Conservation (phyloP, 1,284 basidiomycete species). For the Flammula alnicola region DNA sequence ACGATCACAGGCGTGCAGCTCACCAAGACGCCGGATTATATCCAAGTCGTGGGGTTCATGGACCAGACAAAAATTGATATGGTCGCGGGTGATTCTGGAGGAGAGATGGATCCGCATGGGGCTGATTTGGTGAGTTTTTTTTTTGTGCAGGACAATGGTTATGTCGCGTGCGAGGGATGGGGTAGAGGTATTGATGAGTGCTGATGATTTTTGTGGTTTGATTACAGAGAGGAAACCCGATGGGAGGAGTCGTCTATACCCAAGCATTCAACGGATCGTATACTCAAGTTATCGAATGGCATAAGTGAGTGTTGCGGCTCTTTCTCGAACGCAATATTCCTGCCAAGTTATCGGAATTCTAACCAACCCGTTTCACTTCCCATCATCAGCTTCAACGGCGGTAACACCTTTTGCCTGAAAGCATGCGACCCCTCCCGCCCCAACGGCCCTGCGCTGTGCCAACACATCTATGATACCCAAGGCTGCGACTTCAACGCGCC, state of each 20-base stretch:
- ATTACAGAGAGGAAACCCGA: slow-evolving; percentile 59
- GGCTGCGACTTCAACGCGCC: slow-evolving; percentile 75
- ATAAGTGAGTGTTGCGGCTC: slow-evolving; percentile 45
- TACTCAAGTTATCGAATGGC: slow-evolving; percentile 62
- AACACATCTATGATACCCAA: slow-evolving; percentile 69
- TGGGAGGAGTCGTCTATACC: slow-evolving; percentile 68
- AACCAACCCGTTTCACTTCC: neutral
- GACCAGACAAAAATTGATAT: slow-evolving; percentile 67
- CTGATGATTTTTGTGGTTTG: neutral
- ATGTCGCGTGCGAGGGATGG: neutral
- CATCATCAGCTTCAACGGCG: slow-evolving; percentile 60
- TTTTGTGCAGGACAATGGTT: neutral
- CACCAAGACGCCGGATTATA: slow-evolving; percentile 63
- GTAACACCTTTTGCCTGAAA: slow-evolving; percentile 56
- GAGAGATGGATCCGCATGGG: slow-evolving; percentile 74
- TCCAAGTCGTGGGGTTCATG: slow-evolving; percentile 66
- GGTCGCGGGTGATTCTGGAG: slow-evolving; percentile 58
- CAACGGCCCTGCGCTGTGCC: slow-evolving; percentile 58
- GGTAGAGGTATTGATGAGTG: neutral
- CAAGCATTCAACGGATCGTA: slow-evolving; percentile 53
- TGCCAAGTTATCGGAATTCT: neutral
- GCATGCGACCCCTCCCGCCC: slow-evolving; percentile 61
- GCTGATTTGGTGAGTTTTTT: slow-evolving; percentile 51
- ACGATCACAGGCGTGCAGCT: slow-evolving; percentile 56
- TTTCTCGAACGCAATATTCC: neutral